Evolutionary conservation across 1,284 basidiomycete species (phyloP), one percentile per base, ranked within the genome.

Genomic region (Neonothopanus nambi): DNA sequence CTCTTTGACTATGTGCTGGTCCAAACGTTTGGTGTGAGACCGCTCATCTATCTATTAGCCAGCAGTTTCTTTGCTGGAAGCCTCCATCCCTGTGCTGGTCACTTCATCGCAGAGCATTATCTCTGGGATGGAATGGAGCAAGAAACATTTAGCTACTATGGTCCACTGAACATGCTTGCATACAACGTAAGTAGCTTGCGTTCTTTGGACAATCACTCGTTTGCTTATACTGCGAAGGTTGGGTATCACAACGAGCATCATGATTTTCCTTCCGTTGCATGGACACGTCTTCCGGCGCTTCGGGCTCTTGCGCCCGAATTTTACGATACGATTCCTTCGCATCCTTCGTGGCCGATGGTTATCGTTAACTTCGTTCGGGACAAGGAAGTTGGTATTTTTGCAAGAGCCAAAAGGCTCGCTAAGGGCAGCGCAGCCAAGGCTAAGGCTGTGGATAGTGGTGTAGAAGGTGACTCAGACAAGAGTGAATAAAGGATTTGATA

Each of bases 171-270:
- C 70, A 62, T 89, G 5, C 73, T 99, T 13, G 91, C 93, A n/a
- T 99, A 98, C 72, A 99, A 99, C 62, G 95, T 91, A 55, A 56
- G 87, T 75, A 40, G 33, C 36, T 48, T 28, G 33, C 4, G 45
- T 49, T 17, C 7, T 48, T 48, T 18, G 24, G 30, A 24, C 23
- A 33, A 21, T 43, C 51, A 47, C 11, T 5, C 1, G 44, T 54
- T 48, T 39, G 37, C 33, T 41, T 41, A 8, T 15, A 13, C 7
- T 49, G 21, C n/a, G n/a, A 59, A 92, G 88, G 91, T 98, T 54
- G 96, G 96, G 41, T 98, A 98, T 68, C 96, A 98, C 70, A 98
- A 98, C 72, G 96, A 99, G 68, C 96, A 99, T 71, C 96, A 99
- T 73, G 96, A 99, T 72, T 99, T 99, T 72, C 95, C 96, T 7